Evolutionary conservation across 257 asterid species (phyloP).

Genomic region (Gentiana straminea): DNA sequence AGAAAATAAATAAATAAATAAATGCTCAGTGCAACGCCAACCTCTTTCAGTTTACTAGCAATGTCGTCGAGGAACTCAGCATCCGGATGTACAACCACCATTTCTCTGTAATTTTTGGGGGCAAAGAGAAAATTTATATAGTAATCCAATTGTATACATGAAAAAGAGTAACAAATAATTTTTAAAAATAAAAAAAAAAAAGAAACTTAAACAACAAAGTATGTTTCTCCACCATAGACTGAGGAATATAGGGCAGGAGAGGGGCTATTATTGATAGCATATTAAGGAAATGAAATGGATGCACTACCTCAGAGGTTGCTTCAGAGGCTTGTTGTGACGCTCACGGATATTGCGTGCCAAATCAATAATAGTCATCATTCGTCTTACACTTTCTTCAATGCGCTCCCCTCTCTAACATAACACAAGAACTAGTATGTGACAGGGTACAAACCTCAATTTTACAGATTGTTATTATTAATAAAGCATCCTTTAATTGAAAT

Average conservation of each 20-base stretch:
- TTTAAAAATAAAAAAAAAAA: neutral
- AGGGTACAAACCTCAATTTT: neutral
- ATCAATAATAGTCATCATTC: conserved; percentile 86
- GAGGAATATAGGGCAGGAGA: neutral
- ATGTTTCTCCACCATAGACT: neutral
- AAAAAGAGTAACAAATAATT: neutral
- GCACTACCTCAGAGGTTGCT: conserved; percentile 54
- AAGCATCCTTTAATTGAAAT: conserved; percentile 1
- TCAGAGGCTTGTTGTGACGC: conserved; percentile 87
- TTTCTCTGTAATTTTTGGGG: conserved; percentile 36
- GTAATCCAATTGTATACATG: neutral
- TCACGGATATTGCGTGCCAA: conserved; percentile 91
- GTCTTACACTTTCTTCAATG: conserved; percentile 79
- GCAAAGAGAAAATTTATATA: neutral
- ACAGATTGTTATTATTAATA: neutral
- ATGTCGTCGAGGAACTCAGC: conserved; percentile 73
- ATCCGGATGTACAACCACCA: conserved; percentile 95
- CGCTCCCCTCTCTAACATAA: conserved; percentile 52
- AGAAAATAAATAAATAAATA: neutral
- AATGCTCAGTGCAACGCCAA: conserved; percentile 3
- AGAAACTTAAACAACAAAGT: neutral
- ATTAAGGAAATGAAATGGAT: neutral
- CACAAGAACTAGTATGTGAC: neutral
- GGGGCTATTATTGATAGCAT: no score
- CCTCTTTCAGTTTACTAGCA: conserved; percentile 64